Evolutionary conservation across 176 grass and related monocot genomes (phyloP).

Genomic region (Aegilops speltoides): DNA sequence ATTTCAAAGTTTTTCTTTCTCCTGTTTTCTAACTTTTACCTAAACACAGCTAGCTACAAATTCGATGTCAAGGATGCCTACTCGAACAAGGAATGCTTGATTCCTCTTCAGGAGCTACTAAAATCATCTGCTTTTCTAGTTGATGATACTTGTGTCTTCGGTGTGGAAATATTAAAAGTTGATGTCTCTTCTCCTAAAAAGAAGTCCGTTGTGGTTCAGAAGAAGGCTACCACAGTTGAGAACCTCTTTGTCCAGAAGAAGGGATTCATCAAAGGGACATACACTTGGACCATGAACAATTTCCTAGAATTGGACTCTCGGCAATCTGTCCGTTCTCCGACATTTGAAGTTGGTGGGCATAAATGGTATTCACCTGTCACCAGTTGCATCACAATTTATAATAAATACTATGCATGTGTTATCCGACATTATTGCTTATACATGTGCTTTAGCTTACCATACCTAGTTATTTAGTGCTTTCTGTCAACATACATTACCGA

Average conservation of each 20-base stretch:
- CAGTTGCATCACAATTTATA: neutral
- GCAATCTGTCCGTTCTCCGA: neutral
- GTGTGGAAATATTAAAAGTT: conserved; percentile 21
- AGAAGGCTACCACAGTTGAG: conserved; percentile 7
- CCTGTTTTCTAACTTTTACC: neutral
- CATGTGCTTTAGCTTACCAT: neutral
- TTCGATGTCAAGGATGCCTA: neutral
- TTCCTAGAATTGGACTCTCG: neutral
- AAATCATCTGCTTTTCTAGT: conserved; percentile 31
- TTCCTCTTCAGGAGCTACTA: conserved; percentile 22
- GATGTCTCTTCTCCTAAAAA: neutral
- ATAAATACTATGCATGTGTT: neutral
- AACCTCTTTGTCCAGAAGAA: conserved; percentile 5
- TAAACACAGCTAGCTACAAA: neutral
- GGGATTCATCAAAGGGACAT: conserved; percentile 22
- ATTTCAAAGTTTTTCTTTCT: neutral
- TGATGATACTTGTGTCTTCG: conserved; percentile 37
- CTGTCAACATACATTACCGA: too few relatives aligned
- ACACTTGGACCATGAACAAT: conserved; percentile 29
- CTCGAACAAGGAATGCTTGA: neutral
- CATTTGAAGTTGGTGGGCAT: conserved; percentile 14
- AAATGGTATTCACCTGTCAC: conserved; percentile 24
- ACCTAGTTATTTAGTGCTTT: too few relatives aligned
- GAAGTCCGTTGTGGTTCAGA: neutral
- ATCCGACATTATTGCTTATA: neutral